phyloP scores from a whole-genome alignment of 2,329 filamentous ascomycete genomes.

The Calonectria crousiana region DNA sequence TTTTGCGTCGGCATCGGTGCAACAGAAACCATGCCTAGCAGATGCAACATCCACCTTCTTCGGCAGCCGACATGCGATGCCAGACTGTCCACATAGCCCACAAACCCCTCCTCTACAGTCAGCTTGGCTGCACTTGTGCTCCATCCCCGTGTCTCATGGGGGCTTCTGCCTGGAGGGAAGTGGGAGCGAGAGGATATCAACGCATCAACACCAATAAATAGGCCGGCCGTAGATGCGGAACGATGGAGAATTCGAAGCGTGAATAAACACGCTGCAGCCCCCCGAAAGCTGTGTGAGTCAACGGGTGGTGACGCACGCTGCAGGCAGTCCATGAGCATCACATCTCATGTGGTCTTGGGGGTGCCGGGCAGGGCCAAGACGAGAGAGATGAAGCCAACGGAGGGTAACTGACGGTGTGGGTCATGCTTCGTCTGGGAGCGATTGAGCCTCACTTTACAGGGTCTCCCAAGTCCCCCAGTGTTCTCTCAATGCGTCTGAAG shows the following conservation, averaged over 20 bases:
- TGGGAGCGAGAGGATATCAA: constrained; percentile 5
- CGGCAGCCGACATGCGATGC: not conserved
- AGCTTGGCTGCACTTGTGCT: not conserved
- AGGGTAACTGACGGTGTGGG: constrained; percentile 4
- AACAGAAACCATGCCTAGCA: not conserved
- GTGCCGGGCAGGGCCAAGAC: not conserved
- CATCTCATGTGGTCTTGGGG: not conserved
- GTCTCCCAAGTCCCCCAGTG: not conserved
- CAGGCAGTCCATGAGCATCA: not conserved
- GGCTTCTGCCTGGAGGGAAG: constrained; percentile 25
- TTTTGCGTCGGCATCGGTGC: not conserved
- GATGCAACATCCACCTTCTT: constrained; percentile 5
- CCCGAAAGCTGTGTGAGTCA: not conserved
- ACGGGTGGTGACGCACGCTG: constrained; percentile 16
- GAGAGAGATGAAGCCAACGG: not conserved
- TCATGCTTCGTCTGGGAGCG: not conserved
- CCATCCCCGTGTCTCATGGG: not conserved
- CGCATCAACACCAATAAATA: constrained; percentile 6
- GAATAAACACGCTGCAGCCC: not conserved
- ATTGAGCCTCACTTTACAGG: constrained; percentile 10
- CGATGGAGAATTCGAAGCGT: constrained; percentile 12
- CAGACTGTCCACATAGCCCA: constrained; percentile 11
- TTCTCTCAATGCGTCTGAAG: not conserved
- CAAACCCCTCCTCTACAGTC: not conserved
- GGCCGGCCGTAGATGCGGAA: constrained; percentile 6